A percentile compares a stretch with the other conserved stretches of the same genome.
phyloP scores from a whole-genome alignment of 169 alveolate genomes.

The Eimeria praecox region DNA sequence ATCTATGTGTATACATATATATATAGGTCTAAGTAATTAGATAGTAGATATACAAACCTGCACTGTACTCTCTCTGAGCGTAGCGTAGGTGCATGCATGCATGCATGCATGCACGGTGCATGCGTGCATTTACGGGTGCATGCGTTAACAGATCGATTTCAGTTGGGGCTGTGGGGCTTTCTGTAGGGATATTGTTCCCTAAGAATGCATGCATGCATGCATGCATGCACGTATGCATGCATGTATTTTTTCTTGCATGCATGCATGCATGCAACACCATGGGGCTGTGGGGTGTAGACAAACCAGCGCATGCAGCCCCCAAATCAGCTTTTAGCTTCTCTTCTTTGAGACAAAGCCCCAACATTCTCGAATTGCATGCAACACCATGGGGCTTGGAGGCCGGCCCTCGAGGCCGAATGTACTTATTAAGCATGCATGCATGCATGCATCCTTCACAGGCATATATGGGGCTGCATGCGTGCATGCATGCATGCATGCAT shows the following conservation, averaged over 20 bases:
- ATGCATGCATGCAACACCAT: background rate
- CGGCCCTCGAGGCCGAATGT: no score
- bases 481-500: background rate
- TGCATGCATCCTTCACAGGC: background rate
- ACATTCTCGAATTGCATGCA: background rate
- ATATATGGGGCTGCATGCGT: no score
- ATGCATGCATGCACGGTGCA: background rate
- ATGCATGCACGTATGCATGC: constrained; percentile 33
- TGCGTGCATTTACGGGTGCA: background rate
- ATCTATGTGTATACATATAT: no score
- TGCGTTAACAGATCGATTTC: background rate
- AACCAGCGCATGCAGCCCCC: background rate
- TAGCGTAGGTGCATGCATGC: background rate
- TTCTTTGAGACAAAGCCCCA: background rate
- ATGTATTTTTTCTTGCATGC: no score
- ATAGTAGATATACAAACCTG: no score
- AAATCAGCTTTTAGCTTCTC: background rate
- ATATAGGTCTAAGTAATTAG: no score
- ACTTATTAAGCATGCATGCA: background rate
- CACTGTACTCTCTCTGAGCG: no score
- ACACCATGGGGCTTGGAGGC: background rate
- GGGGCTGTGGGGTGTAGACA: background rate
- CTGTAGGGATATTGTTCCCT: background rate
- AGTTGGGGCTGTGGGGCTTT: background rate
- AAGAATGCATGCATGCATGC: constrained; percentile 20